phyloP scores from a whole-genome alignment of 2,329 filamentous ascomycete species.

The Epichloe hybrida region DNA sequence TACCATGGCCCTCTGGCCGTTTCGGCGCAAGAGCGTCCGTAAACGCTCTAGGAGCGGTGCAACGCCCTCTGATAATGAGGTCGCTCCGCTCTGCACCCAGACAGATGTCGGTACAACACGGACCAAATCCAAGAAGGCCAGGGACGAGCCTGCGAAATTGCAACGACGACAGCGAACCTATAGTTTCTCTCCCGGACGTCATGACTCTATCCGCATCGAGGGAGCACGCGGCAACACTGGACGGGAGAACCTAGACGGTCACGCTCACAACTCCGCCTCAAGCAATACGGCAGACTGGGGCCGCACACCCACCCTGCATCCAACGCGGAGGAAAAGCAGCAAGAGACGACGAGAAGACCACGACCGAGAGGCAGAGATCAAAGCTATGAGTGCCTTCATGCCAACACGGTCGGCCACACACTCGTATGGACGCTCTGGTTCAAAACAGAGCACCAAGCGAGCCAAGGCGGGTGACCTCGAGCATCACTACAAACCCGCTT shows the following conservation, averaged over 20 bases:
- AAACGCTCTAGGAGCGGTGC: conserved; percentile 40
- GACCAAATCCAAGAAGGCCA: conserved; percentile 24
- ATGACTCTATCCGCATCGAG: conserved; percentile 37
- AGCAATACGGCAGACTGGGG: conserved; percentile 14
- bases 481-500: conserved; percentile 48
- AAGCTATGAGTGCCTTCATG: conserved; percentile 61
- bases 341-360: conserved; percentile 65
- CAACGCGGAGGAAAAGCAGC: conserved; percentile 57
- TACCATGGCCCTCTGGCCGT: conserved; percentile 71
- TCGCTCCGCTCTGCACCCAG: conserved; percentile 22
- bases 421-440: conserved; percentile 45
- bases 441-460: conserved; percentile 53
- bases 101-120: conserved; percentile 17
- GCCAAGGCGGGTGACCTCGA: conserved; percentile 38
- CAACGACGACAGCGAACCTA: conserved; percentile 37
- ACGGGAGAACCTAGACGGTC: conserved; percentile 4
- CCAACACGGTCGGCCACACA: conserved; percentile 50
- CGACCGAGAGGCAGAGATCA: conserved; percentile 76
- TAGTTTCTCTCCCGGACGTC: conserved; percentile 48
- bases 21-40: conserved; percentile 60
- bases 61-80: conserved; percentile 40
- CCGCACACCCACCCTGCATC: conserved; percentile 37
- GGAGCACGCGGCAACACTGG: conserved; percentile 7
- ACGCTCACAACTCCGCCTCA: conserved; percentile 2
- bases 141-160: conserved; percentile 33